Evolutionary conservation across 1,139 yeast genomes (phyloP).

Genomic region (Magnusiomyces fungicola): DNA sequence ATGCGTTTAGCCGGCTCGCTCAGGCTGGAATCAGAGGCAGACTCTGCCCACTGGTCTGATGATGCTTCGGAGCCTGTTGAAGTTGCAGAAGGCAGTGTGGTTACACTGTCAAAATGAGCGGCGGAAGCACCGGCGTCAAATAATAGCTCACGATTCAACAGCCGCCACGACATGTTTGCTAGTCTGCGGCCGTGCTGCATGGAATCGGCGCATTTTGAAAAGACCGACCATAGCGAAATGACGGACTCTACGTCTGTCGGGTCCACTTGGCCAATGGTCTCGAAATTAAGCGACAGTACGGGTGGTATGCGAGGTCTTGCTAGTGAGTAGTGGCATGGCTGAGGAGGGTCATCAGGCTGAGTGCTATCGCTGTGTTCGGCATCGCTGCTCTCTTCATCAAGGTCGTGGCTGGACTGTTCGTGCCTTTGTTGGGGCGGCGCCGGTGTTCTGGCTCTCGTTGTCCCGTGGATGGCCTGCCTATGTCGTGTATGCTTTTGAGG

Average conservation of each 20-base stretch:
- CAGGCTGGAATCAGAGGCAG: no score
- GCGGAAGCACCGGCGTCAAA: constrained; percentile 11
- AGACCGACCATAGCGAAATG: constrained; percentile 44
- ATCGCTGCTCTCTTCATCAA: no score
- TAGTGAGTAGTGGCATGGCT: no score
- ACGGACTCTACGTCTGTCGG: constrained; percentile 37
- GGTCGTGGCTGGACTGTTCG: no score
- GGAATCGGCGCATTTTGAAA: constrained; percentile 46
- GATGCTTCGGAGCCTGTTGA: neutral
- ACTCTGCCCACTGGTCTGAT: neutral
- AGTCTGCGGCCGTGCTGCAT: constrained; percentile 48
- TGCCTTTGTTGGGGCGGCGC: no score
- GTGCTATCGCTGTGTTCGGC: no score
- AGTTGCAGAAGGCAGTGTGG: neutral
- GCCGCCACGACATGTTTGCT: constrained; percentile 54
- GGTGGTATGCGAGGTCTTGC: constrained; percentile 16
- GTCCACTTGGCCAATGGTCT: constrained; percentile 30
- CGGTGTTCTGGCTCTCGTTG: no score
- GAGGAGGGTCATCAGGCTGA: no score
- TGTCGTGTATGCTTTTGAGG: neutral
- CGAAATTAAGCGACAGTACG: constrained; percentile 27
- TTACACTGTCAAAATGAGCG: no score
- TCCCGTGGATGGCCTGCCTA: no score
- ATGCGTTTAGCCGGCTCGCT: no score
- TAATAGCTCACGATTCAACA: constrained; percentile 44